Evolutionary conservation across 495 filamentous ascomycete species (phyloP), one percentile per base, ranked within the genome.

Genomic region (Lasiosphaeria ovina): DNA sequence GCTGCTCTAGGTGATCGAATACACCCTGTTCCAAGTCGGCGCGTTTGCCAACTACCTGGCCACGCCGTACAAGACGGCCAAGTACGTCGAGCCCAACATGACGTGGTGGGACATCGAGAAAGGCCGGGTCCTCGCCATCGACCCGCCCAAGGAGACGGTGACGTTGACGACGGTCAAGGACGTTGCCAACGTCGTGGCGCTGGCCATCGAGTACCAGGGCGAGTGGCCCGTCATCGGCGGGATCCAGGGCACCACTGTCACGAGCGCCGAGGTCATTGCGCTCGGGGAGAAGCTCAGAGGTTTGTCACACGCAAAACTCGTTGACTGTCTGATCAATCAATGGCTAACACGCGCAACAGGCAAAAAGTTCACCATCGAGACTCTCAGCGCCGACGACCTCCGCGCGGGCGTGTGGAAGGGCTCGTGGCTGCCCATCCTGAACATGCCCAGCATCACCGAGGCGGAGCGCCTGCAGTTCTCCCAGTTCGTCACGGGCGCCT

Each of bases 1-100:
- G 24, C 24, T 24, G 24, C 24, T 24, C 24, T 24, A 24, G 24
- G 54, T 58, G 17, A 32, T 64, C 0, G 62, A 64, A 59, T 88
- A 87, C 66, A 75, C 68, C 3, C 68, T 86, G 3, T 87, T 87
- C 62, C 80, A 83, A 42, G 79, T 79, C 0, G 85, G 84, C 3
- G 17, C 82, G 2, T 82, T 86, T 66, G 33, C 79, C 0, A 67
- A 87, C 65, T 86, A 85, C 61, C 61, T 85, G 0, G 77, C 81
- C 12, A 60, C 59, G 35, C 83, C 85, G 0, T 67, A 81, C 44
- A 73, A 77, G 60, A 77, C 82, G 7, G 51, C 78, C 16, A 81
- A 78, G 51, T 66, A 87, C 60, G n/a, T 88, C 4, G 56, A 63
- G 4, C 70, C 69, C 0, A 55, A 82, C 2, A 60, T 81, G 5